These are phyloP conservation scores for Talaromyces wortmannii DNA, from an alignment of 495 filamentous ascomycete genomes.

Conservation along the genomic window DNA sequence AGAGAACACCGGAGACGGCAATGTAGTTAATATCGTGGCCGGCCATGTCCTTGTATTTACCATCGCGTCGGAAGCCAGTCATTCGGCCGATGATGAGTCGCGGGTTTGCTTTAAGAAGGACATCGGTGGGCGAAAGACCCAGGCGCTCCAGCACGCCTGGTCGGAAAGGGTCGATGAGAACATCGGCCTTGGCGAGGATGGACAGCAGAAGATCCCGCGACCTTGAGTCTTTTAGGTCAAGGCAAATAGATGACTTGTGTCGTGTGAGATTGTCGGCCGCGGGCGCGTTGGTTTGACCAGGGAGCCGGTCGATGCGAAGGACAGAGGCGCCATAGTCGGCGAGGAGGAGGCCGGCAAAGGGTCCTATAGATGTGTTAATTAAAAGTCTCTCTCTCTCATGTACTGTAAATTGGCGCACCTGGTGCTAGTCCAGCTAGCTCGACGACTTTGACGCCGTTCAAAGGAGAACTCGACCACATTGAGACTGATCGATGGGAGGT, in stretches of 20 bases:
- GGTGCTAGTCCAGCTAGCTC: slow-evolving; percentile 89
- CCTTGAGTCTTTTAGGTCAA: slow-evolving; percentile 64
- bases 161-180: slow-evolving; percentile 89
- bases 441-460: slow-evolving; percentile 72
- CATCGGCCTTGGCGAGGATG: slow-evolving; percentile 57
- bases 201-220: slow-evolving; percentile 59
- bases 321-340: slow-evolving; percentile 84
- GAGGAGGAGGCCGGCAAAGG: slow-evolving; percentile 83
- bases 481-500: neutral
- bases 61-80: slow-evolving; percentile 84
- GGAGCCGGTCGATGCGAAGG: slow-evolving; percentile 74
- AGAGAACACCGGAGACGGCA: slow-evolving; percentile 74
- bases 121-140: slow-evolving; percentile 56
- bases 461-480: slow-evolving; percentile 32
- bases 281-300: slow-evolving; percentile 18
- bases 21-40: slow-evolving; percentile 99
- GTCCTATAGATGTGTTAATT: slow-evolving; percentile 42
- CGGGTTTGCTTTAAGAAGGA: slow-evolving; percentile 62
- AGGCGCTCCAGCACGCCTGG: slow-evolving; percentile 84
- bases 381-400: neutral
- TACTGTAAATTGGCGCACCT: slow-evolving; percentile 38
- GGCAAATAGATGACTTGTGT: slow-evolving; percentile 67
- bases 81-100: slow-evolving; percentile 75
- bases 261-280: slow-evolving; percentile 63
- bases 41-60: slow-evolving; percentile 79